Evolutionary conservation across 805 yeast genomes (phyloP), one percentile per base, ranked within the genome.

Genomic region (Starmerella apicola): DNA sequence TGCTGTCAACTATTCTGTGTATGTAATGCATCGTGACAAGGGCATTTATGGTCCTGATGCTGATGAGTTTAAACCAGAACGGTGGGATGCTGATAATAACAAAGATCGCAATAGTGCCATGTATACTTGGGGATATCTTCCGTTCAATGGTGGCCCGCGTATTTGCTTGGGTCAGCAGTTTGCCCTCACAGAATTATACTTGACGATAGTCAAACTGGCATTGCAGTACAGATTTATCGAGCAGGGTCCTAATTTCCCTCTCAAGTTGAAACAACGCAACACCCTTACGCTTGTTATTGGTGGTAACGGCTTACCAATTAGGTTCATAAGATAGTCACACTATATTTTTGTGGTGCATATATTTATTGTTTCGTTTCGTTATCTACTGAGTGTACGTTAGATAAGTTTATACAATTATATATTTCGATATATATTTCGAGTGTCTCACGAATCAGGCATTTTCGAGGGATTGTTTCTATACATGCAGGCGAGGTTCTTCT

Each of bases 111-210:
- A 19, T 30, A 58, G 42, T 46, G 52, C 58, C 32, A 56, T 40
- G 54, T 56, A 59, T 32, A 61, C 67, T 9, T 67, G 71, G 70
- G 63, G 64, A 13, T 67, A 61, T 43, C 51, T 66, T 22, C 71
- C 71, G 23, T 67, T 67, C 51, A 66, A 66, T 45, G 72, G 72
- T 24, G 73, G 73, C 8, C 72, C 72, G 18, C 55, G 73, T 41
- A 65, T 68, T 36, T 68, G 72, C 48, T 53, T 67, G 38, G 73
- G 72, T 19, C 73, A 68, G 52, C 72, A 68, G 51, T 67, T 67
- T 57, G 73, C 72, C 8, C 60, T 67, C 27, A 66, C 71, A 15
- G 71, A 68, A 49, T 63, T 69, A 6, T 54, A 65, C 5, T 63
- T 66, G 43, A 58, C 65, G 1, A 45, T 68, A 19, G 62, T 59